These are phyloP conservation scores for Yamadazyma spencermartinsiae DNA, from an alignment of 1,139 yeast species.

Conservation along the genomic window DNA sequence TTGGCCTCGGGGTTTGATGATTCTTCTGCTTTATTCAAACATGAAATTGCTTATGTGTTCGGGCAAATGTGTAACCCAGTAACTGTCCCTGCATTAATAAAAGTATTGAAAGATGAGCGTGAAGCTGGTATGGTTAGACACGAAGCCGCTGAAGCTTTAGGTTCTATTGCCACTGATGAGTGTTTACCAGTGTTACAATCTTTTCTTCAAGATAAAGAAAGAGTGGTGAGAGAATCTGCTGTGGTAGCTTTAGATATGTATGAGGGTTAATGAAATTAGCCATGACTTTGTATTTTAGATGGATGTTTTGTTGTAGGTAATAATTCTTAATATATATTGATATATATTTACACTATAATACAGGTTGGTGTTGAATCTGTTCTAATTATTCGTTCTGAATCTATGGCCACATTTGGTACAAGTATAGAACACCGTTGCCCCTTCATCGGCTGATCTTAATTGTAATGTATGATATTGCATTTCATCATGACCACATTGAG, in stretches of 20 bases:
- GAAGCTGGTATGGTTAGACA: constrained; percentile 99
- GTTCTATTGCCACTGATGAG: constrained; percentile 96
- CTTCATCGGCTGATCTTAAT: constrained; percentile 97
- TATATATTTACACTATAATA: constrained; percentile 11
- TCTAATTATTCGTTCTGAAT: constrained; percentile 84
- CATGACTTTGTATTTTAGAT: not conserved
- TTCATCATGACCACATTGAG: constrained; percentile 95
- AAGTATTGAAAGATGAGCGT: constrained; percentile 68
- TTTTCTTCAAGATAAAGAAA: constrained; percentile 77
- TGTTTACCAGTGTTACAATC: constrained; percentile 83
- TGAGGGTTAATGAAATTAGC: constrained; percentile 69
- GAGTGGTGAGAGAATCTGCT: constrained; percentile 94
- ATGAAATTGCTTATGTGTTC: constrained; percentile 96
- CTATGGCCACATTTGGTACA: constrained; percentile 92
- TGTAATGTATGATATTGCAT: constrained; percentile 98
- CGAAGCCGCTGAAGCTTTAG: constrained; percentile 98
- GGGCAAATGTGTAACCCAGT: constrained; percentile 96
- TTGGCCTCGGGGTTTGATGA: constrained; percentile 88
- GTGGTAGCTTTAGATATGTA: constrained; percentile 97
- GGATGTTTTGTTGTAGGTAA: constrained; percentile 3
- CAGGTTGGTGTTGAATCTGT: constrained; percentile 3
- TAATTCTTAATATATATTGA: not conserved
- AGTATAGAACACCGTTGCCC: constrained; percentile 93
- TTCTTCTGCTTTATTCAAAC: constrained; percentile 91
- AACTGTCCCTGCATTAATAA: constrained; percentile 82